Evolutionary conservation across 306 rosid genomes (phyloP), one percentile per base, ranked within the genome.

Genomic region (Lathyrus sativus): DNA sequence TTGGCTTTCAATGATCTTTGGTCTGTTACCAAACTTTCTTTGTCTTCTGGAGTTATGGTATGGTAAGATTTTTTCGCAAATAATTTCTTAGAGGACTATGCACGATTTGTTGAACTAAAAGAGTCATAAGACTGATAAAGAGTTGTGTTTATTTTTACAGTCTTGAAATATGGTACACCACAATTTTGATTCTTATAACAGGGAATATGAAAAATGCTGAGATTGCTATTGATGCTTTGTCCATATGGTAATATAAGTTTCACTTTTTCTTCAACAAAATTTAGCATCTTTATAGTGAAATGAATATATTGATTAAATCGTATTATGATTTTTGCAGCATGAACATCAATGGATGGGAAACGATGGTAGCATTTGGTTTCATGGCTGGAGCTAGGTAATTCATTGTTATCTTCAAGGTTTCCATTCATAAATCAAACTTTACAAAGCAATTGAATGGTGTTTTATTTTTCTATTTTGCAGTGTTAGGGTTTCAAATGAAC

Each of bases 351-450:
- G 85, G 87, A 14, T 85, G 87, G 85, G 87, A 78, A 78, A 55
- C 82, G 82, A 80, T 85, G 90, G 65, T 85, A 75, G 65, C 87
- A 45, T 78, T 82, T 45, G 90, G 90, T 3, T 85, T 85, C 80
- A 33, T 33, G 38, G 38, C 8, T 33, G 38, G 2, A 33, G 38
- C 8, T 33, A 33, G 38, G 38, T 33, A 33, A 19, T 6, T 33
- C 38, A 33, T 5, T 53, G 13, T 11, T 42, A 42, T 42, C 14
- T 42, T 42, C 46, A 42, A n/a, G n/a, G n/a, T 42, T 42, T 42
- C 0, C 46, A 11, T 41, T 11, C 45, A 41, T 10, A 10, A 1
- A 12, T 43, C 13, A 43, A 43, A 43, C 0, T 1, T 13, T 43
- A 9, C 7, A 43, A 5, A 43, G 48, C 13, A 4, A 4, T 11